A percentile compares a stretch with the other conserved stretches of the same genome.
These are phyloP conservation scores for Elaeis guineensis DNA, from an alignment of 176 grass and related monocot species.

Conservation along the genomic window DNA sequence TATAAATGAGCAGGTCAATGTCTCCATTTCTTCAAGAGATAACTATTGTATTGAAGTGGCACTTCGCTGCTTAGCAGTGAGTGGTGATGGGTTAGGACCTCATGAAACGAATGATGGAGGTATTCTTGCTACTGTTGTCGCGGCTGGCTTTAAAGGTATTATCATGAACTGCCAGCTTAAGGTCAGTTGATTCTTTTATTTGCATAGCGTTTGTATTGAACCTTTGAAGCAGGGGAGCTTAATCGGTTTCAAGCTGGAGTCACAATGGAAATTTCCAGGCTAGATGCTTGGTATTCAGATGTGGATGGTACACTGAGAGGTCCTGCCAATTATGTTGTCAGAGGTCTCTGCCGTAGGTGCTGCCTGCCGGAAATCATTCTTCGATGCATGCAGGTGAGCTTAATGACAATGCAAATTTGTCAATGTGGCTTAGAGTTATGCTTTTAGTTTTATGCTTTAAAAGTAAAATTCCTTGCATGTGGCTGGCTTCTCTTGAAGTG, in stretches of 20 bases:
- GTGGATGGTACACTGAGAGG: conserved; percentile 41
- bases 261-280: conserved; percentile 82
- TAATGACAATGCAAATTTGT: not conserved
- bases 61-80: conserved; percentile 60
- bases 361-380: conserved; percentile 90
- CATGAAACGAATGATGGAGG: conserved; percentile 90
- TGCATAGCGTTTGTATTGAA: conserved; percentile 11
- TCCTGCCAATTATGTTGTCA: conserved; percentile 67
- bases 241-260: conserved; percentile 94
- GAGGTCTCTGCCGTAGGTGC: conserved; percentile 74
- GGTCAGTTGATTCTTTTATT: not conserved
- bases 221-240: conserved; percentile 51
- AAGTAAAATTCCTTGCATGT: no score
- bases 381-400: conserved; percentile 81
- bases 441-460: no score
- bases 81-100: conserved; percentile 71
- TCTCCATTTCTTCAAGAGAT: conserved; percentile 50
- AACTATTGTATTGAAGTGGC: conserved; percentile 72
- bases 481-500: conserved; percentile 1
- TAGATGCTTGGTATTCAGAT: conserved; percentile 94
- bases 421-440: no score
- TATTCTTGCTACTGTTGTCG: conserved; percentile 74
- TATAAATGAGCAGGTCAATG: conserved; percentile 49
- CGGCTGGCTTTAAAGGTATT: conserved; percentile 89
- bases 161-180: not conserved